These are phyloP conservation scores for Dictyophora rubrovolvata DNA, from an alignment of 768 basidiomycete genomes.

Conservation along the genomic window DNA sequence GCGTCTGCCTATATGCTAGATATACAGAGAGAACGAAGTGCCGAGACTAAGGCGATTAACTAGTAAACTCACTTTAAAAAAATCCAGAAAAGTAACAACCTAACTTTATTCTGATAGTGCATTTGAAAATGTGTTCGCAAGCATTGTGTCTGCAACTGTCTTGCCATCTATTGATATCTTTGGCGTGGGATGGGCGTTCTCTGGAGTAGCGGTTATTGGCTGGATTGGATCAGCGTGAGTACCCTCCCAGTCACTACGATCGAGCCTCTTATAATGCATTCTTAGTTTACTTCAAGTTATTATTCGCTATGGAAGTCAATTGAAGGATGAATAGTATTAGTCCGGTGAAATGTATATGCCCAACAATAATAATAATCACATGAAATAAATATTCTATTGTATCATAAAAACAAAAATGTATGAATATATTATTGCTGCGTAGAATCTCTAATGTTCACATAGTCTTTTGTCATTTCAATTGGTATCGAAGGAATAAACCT, in stretches of 20 bases:
- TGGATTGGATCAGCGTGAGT: slow-evolving; percentile 43
- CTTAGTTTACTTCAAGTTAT: background rate
- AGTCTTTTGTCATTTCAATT: no score
- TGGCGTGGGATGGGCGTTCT: slow-evolving; percentile 42
- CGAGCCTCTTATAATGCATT: background rate
- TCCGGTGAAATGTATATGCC: no score
- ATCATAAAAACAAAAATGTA: no score
- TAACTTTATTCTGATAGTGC: background rate
- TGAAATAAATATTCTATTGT: no score
- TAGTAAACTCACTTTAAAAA: slow-evolving; percentile 24
- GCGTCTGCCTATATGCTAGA: slow-evolving; percentile 51
- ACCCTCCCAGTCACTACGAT: background rate
- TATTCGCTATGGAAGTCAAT: background rate
- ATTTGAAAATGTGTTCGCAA: slow-evolving; percentile 34
- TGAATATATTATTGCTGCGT: no score
- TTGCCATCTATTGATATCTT: slow-evolving; percentile 43
- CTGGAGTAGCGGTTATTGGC: slow-evolving; percentile 32
- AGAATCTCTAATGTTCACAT: no score
- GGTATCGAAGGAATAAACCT: slow-evolving; percentile 18
- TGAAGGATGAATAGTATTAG: background rate
- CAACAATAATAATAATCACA: no score
- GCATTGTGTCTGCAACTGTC: slow-evolving; percentile 33
- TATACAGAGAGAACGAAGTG: slow-evolving; percentile 46
- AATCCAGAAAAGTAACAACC: background rate
- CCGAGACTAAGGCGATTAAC: slow-evolving; percentile 50